Conservation (phyloP, 2,329 filamentous ascomycete genomes). For the Epichloe gansuensis region DNA sequence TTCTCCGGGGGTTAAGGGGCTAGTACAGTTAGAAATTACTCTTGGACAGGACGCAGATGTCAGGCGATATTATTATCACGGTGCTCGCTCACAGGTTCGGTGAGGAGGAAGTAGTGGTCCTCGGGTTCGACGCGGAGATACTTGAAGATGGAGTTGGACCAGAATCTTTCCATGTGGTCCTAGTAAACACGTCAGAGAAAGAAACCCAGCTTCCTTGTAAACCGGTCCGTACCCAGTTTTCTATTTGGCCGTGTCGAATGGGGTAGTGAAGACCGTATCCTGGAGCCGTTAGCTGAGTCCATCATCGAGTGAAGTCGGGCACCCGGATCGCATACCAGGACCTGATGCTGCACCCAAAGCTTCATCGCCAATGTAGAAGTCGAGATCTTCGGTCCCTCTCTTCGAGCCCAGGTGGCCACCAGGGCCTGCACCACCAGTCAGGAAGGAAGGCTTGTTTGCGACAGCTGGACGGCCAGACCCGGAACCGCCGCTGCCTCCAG, state of each 20-base stretch:
- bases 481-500: conserved; percentile 58
- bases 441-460: conserved; percentile 87
- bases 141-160: conserved; percentile 99
- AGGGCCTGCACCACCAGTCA: conserved; percentile 80
- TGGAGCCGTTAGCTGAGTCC: conserved; percentile 20
- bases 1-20: conserved; percentile 98
- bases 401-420: conserved; percentile 68
- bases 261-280: conserved; percentile 96
- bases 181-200: conserved; percentile 27
- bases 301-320: conserved; percentile 1
- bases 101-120: conserved; percentile 96
- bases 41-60: not conserved
- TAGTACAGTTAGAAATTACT: conserved; percentile 22
- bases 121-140: conserved; percentile 96
- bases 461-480: conserved; percentile 83
- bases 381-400: conserved; percentile 91
- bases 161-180: conserved; percentile 99
- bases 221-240: conserved; percentile 73
- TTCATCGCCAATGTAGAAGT: conserved; percentile 98
- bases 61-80: not conserved
- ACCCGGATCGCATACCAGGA: conserved; percentile 47
- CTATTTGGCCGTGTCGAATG: conserved; percentile 94
- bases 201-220: not conserved
- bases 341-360: conserved; percentile 73
- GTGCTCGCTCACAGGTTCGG: conserved; percentile 72